Evolutionary conservation across 139 green algal genomes (phyloP), one percentile per base, ranked within the genome.

Genomic region (Closterium sp.): DNA sequence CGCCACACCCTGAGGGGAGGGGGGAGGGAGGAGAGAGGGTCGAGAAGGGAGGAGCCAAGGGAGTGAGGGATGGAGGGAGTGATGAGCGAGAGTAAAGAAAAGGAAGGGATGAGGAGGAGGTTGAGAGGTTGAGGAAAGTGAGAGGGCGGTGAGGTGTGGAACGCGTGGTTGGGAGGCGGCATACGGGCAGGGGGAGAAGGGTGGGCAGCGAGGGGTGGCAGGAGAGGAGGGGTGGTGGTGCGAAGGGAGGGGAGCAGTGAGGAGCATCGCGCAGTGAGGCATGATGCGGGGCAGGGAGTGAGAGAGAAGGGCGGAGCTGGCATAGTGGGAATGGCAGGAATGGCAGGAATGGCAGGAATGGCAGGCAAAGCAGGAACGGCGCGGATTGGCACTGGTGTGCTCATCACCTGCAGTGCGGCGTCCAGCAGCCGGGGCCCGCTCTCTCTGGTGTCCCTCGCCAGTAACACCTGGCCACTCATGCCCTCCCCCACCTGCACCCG

Each of bases 341-440:
- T 12, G 10, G 8, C 38, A 66, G 38, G 38, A 66, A 10, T 8
- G 23, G 43, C 81, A 86, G 30, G 25, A 34, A 5, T 23, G 25
- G 21, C 81, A 12, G n/a, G 21, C 3, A 32, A 3, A 8, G n/a
- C 81, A 32, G n/a, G 4, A 12, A 32, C 28, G 28, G 28, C 76
- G 28, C 16, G 12, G 10, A 28, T 83, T 16, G 12, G 16, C 64
- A 83, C 64, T 83, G 10, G 16, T 86, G 12, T 25, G 31, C 83
- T 7, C 83, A 33, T 25, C 83, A 89, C 91, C 88, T 94, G 66
- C 34, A 85, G 76, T 28, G 88, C 91, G 9, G 96, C 96, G 2
- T 96, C 97, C 4, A 96, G 88, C 32, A 99, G 95, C 21, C 1
- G 83, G 1, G 84, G 64, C 1, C 96, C 96, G 86, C 95, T 98